Base-by-base conservation (phyloP, 2,329 filamentous ascomycete species). In the Lecanicillium sp. region DNA sequence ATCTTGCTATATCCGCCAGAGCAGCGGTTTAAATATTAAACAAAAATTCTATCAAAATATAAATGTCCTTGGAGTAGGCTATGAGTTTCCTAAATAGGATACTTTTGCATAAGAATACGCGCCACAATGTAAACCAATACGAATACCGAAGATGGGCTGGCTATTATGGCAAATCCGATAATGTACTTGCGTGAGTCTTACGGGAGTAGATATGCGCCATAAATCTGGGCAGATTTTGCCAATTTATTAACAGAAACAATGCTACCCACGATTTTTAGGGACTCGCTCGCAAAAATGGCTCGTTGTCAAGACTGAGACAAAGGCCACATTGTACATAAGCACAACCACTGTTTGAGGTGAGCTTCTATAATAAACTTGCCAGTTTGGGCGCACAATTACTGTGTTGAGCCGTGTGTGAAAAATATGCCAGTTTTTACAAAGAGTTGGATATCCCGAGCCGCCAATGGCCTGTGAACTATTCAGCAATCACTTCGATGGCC, bases 271-370 rank as follows among this genome's bases (percentile, higher is more conserved):
- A 49, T 64, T 61, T 9, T 54, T 46, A 2, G 67, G 63, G 22
- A 64, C 56, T 20, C 59, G 60, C 48, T 76, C 71, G 32, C 62
- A 62, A 46, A 68, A 63, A 51, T 64, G 65, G 3, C 68, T 65
- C 1, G 64, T 69, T 29, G 67, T 46, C 7, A 53, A 57, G 2
- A 67, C 68, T 43, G 60, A 65, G 37, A 75, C 59, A 37, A 76
- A 75, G 0, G 70, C 69, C 3, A 67, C 65, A 3, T 56, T 65
- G 47, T 73, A 76, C 40, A 76, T 75, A 15, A 70, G 70, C 3
- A 73, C 51, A 1, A 56, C 59, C 67, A 73, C 42, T 43, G 22
- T 7, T 17, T 16, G 5, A 7, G 12, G 29, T 25, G 22, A 25
- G 22, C n/a, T n/a, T n/a, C n/a, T n/a, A n/a, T n/a, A n/a, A n/a